phyloP scores from a whole-genome alignment of 2,329 filamentous ascomycete species.

The Aspergillus sp. region DNA sequence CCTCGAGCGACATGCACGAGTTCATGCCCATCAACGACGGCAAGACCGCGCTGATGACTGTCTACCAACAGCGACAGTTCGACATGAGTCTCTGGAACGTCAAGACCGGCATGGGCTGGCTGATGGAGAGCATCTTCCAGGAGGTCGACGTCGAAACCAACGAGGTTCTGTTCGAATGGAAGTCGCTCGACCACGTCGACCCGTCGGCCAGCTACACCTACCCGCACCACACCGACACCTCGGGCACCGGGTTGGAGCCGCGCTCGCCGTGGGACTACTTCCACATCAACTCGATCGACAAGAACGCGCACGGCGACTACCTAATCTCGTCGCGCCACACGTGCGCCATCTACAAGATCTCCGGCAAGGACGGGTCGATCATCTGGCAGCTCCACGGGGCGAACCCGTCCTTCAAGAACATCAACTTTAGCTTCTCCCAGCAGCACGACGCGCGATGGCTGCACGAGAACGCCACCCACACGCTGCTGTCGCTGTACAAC shows the following conservation, averaged over 20 bases:
- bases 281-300: slow-evolving; percentile 45
- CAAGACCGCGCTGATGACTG: slow-evolving; percentile 39
- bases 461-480: slow-evolving; percentile 38
- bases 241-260: slow-evolving; percentile 48
- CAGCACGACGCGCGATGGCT: slow-evolving; percentile 44
- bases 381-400: slow-evolving; percentile 40
- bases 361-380: slow-evolving; percentile 37
- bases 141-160: slow-evolving; percentile 53
- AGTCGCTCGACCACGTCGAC: slow-evolving; percentile 50
- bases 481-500: slow-evolving; percentile 40
- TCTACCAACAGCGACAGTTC: slow-evolving; percentile 44
- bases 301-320: slow-evolving; percentile 41
- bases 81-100: slow-evolving; percentile 48
- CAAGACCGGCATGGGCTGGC: slow-evolving; percentile 48
- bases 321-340: slow-evolving; percentile 43
- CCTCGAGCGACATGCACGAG: slow-evolving; percentile 53
- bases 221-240: slow-evolving; percentile 44
- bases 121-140: slow-evolving; percentile 54
- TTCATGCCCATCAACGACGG: slow-evolving; percentile 49
- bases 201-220: slow-evolving; percentile 48
- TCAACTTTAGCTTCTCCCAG: slow-evolving; percentile 44
- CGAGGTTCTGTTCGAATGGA: slow-evolving; percentile 51
- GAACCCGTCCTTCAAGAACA: slow-evolving; percentile 35
- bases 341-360: slow-evolving; percentile 42
- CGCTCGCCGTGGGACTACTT: slow-evolving; percentile 47